Evolutionary conservation across 1,284 basidiomycete genomes (phyloP).

Genomic region (Trichosporon faecale): DNA sequence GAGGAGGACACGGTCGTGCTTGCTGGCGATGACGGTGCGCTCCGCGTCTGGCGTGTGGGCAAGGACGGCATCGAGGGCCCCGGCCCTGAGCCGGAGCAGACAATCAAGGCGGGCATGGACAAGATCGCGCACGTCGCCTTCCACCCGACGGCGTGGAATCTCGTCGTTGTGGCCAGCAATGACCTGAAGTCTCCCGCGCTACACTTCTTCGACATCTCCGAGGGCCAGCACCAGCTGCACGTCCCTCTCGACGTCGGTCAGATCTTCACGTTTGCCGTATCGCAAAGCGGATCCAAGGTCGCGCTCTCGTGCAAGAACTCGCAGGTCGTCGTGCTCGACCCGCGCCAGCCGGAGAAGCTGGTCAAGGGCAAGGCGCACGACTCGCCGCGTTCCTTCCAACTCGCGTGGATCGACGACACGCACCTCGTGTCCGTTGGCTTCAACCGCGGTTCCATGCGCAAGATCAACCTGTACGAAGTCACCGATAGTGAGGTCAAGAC

Average conservation of each 20-base stretch:
- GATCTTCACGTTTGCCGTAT: slow-evolving; percentile 50
- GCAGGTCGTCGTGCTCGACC: slow-evolving; percentile 51
- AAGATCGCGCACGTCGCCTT: slow-evolving; percentile 49
- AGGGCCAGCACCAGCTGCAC: slow-evolving; percentile 20
- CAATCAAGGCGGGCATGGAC: slow-evolving; percentile 45
- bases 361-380: slow-evolving; percentile 46
- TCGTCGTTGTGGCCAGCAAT: slow-evolving; percentile 50
- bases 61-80: slow-evolving; percentile 37
- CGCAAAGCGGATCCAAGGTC: slow-evolving; percentile 44
- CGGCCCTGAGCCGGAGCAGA: slow-evolving; percentile 36
- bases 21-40: slow-evolving; percentile 52
- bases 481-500: slow-evolving; percentile 26
- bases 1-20: slow-evolving; percentile 39
- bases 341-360: slow-evolving; percentile 31
- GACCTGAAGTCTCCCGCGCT: slow-evolving; percentile 46
- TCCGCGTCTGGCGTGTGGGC: slow-evolving; percentile 48
- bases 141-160: slow-evolving; percentile 51
- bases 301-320: slow-evolving; percentile 54
- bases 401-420: slow-evolving; percentile 50
- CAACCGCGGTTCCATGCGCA: slow-evolving; percentile 50
- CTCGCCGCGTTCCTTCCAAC: slow-evolving; percentile 51
- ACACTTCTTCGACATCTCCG: slow-evolving; percentile 45
- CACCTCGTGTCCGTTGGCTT: slow-evolving; percentile 54
- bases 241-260: slow-evolving; percentile 16
- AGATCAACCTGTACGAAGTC: slow-evolving; percentile 51